Percentiles rank a stretch among this genome's conserved stretches.
phyloP scores from a whole-genome alignment of 208 protist species.

The Phytomonas francai region DNA sequence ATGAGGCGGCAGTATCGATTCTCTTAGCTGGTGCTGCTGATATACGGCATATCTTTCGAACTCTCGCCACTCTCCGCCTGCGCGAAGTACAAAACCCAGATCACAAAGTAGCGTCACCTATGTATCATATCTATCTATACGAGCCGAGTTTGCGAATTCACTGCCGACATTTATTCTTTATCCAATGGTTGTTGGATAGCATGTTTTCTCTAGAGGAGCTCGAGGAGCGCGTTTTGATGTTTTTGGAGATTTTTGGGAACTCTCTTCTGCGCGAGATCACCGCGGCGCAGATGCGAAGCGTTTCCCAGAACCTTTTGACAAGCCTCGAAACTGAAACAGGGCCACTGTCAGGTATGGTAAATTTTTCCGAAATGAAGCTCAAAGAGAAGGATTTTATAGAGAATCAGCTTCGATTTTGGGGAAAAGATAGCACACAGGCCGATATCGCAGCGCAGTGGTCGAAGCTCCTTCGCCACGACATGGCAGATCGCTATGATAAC shows the following conservation, averaged over 20 bases:
- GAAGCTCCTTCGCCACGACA: conserved; percentile 69
- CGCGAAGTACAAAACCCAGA: too few relatives aligned
- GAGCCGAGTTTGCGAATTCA: conserved; percentile 83
- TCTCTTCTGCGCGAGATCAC: conserved; percentile 65
- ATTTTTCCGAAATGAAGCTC: conserved; percentile 76
- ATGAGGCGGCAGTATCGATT: conserved; percentile 38
- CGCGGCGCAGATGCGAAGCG: conserved; percentile 57
- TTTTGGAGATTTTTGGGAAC: conserved; percentile 86
- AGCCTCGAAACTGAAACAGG: conserved; percentile 23
- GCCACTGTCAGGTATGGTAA: conserved; percentile 28
- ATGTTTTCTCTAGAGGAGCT: conserved; percentile 80
- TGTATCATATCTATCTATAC: conserved; percentile 84
- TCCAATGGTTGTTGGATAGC: conserved; percentile 88
- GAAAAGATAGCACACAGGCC: conserved; percentile 35
- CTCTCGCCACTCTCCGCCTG: conserved; percentile 48
- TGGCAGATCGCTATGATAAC: conserved; percentile 90
- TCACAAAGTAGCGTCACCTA: too few relatives aligned
- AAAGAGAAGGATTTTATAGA: conserved; percentile 86
- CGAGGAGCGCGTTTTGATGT: conserved; percentile 88
- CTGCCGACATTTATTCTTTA: conserved; percentile 84
- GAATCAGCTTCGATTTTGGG: conserved; percentile 76
- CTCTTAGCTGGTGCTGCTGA: conserved; percentile 71
- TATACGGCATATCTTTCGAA: conserved; percentile 81
- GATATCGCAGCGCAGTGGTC: conserved; percentile 58
- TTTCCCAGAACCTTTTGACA: conserved; percentile 51